Evolutionary conservation across 495 filamentous ascomycete species (phyloP), one percentile per base, ranked within the genome.

Genomic region (Podospora appendiculata): DNA sequence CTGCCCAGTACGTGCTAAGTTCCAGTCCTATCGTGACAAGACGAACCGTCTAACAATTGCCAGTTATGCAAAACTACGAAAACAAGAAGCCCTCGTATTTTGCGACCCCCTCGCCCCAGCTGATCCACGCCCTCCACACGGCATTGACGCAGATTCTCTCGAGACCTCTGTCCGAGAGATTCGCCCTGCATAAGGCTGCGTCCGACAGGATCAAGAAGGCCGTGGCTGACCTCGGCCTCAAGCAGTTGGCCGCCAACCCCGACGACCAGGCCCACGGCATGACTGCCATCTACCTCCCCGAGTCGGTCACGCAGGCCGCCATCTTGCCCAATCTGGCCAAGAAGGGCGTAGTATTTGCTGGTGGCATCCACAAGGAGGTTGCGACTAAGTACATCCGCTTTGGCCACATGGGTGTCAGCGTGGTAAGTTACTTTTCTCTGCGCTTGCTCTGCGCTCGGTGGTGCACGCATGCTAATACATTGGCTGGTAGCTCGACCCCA

Each of bases 51-150:
- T 25, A 25, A 25, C 25, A 5, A 25, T 25, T 25, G 25, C 25
- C 25, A 25, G 25, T 98, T 64, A 97, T 98, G 93, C 83, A 91
- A 74, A 96, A 96, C 67, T 98, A 98, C 73, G 93, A 98, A 74
- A 88, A 88, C 58, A 85, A 87, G 72, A 98, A 97, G 72, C 81
- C 94, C 41, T 95, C 89, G 11, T 98, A 98, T 75, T 98, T 98
- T 67, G 93, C 93, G 32, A 98, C 93, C 11, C 93, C 93, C 0
- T 87, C 89, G 11, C 95, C 93, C 6, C 93, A 98, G 71, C 83
- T 98, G 40, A 78, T 98, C 57, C 92, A 87, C 65, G 93, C 93
- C 35, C 83, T 98, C 41, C 88, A 98, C 75, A 96, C 93, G 17
- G 84, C 91, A n/a, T 77, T 98, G 32, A 82, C 67, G 36, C 89